Base-by-base conservation (phyloP, 2,329 filamentous ascomycete species). In the Capronia americana region DNA sequence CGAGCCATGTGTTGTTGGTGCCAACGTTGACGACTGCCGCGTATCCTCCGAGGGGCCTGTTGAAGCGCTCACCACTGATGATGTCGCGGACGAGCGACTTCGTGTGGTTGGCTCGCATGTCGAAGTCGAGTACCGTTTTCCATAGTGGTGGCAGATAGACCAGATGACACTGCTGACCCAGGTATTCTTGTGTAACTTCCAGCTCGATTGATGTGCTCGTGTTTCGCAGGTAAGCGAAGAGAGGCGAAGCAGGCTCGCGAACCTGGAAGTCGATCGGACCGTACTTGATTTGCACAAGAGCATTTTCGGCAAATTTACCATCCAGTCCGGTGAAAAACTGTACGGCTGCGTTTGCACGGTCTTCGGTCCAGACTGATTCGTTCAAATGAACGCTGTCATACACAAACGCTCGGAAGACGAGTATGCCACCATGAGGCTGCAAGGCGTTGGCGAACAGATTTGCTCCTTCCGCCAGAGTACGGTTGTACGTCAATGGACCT, bases 261-360 rank as follows among this genome's bases (percentile, higher is more conserved):
- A 91, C 87, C 72, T 91, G 89, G 75, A 92, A 91, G 73, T 92
- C 89, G 66, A 91, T 91, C 0, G 89, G 88, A 0, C 90, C 89
- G 68, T 89, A 90, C 76, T 92, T 92, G 76, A 92, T 88, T 74
- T 92, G 89, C 2, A 92, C 82, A 0, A 92, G 82, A 0, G 91
- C 88, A 55, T 92, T 92, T 54, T 88, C 86, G 24, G 89, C 86
- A 64, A 92, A 92, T 66, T 87, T 75, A 4, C 82, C 85, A 71
- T 92, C 89, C 0, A 91, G 81, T 0, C 82, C 80, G 17, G 85
- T 79, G 75, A 92, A 91, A 76, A 86, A 90, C 0, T 91, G 81
- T 0, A 90, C 87, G 0, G 88, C 88, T 0, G 88, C 89, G 62
- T 90, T 91, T 1, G 89, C 90, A 1, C 90, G 85, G 74, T 92